A percentile compares a stretch with the other conserved stretches of the same genome.
These are phyloP conservation scores for Scalesia atractyloides DNA, from an alignment of 129 eudicot species.

Conservation along the genomic window DNA sequence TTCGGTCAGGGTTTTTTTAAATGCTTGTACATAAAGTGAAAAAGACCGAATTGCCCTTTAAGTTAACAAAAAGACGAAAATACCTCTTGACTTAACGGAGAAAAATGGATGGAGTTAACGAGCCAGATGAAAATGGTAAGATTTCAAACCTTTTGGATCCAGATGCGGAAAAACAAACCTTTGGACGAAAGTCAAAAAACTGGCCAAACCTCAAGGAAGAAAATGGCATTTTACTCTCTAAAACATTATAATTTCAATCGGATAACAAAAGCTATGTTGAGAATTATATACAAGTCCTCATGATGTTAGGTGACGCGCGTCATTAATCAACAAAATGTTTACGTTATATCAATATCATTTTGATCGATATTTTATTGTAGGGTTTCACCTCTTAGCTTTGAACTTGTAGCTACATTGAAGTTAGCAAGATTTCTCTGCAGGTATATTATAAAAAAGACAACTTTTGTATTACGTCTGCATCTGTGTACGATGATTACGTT, in stretches of 20 bases:
- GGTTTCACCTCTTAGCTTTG: constrained; percentile 95
- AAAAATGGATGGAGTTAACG: too few relatives aligned
- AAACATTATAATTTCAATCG: neutral
- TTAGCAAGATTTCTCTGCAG: constrained; percentile 94
- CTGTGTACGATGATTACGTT: neutral
- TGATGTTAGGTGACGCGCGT: constrained; percentile 9
- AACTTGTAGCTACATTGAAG: constrained; percentile 94
- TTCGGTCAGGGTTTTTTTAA: too few relatives aligned
- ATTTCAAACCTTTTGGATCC: too few relatives aligned
- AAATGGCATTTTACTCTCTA: neutral
- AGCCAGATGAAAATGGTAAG: too few relatives aligned
- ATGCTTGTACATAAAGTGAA: too few relatives aligned
- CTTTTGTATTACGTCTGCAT: neutral
- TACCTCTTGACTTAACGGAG: too few relatives aligned
- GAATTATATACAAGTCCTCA: neutral
- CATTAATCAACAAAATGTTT: neutral
- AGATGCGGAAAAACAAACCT: too few relatives aligned
- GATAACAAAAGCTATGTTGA: constrained; percentile 11
- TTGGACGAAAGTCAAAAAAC: too few relatives aligned
- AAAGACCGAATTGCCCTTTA: too few relatives aligned
- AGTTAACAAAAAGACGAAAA: too few relatives aligned
- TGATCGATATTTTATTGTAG: constrained; percentile 38
- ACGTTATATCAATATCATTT: constrained; percentile 10
- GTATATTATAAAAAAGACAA: constrained; percentile 36
- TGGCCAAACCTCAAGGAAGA: too few relatives aligned